Percentiles rank a stretch among this genome's conserved stretches.
Evolutionary conservation across 2,329 filamentous ascomycete genomes (phyloP).

Genomic region (Diaporthe velutina): DNA sequence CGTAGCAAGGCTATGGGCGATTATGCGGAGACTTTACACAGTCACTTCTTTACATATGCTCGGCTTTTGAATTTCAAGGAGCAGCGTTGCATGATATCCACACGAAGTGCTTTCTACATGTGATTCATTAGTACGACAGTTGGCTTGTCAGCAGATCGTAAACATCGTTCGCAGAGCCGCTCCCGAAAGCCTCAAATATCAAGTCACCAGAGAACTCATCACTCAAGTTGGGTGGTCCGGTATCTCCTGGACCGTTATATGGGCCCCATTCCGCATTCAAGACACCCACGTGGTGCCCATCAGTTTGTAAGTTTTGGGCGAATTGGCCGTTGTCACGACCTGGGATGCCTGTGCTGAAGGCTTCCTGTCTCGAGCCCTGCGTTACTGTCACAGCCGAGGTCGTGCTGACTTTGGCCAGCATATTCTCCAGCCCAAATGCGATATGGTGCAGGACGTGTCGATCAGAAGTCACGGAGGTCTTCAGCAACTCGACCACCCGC

Average conservation of each 20-base stretch:
- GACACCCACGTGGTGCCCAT: background rate
- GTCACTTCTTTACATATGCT: background rate
- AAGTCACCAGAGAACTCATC: conserved; percentile 49
- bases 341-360: background rate
- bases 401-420: background rate
- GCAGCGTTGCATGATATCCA: background rate
- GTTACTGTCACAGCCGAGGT: background rate
- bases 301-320: background rate
- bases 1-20: background rate
- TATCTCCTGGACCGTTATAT: background rate
- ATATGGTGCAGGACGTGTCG: background rate
- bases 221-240: conserved; percentile 34
- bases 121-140: background rate
- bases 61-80: background rate
- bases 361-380: background rate
- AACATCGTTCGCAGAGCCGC: conserved; percentile 43
- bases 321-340: background rate
- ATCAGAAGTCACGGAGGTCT: background rate
- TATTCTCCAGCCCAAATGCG: background rate
- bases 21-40: background rate
- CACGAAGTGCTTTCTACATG: background rate
- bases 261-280: background rate
- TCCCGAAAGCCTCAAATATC: conserved; percentile 48
- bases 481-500: background rate
- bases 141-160: conserved; percentile 41